Evolutionary conservation across 116 monocot genomes (phyloP).

Genomic region (Trichopus zeylanicus): DNA sequence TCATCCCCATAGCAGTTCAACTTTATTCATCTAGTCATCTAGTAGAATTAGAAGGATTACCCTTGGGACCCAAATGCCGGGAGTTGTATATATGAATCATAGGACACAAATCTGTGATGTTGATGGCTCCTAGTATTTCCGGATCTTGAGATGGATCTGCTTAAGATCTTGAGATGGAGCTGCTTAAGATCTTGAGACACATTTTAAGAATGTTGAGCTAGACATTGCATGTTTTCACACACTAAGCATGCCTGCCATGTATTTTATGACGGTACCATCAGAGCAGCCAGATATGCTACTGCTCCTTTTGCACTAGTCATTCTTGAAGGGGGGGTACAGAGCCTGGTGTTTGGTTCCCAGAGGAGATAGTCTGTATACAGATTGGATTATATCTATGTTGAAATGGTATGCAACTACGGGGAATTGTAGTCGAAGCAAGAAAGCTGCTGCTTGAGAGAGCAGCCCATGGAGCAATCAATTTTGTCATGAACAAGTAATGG

Average conservation of each 20-base stretch:
- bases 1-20: too few species aligned
- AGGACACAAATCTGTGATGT: too few species aligned
- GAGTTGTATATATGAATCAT: too few species aligned
- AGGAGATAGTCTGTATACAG: constrained; percentile 41
- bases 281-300: constrained; percentile 59
- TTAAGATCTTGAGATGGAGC: too few species aligned
- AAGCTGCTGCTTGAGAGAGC: constrained; percentile 65
- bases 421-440: constrained; percentile 70
- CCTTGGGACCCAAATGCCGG: too few species aligned
- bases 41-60: too few species aligned
- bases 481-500: constrained; percentile 76
- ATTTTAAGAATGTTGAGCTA: too few species aligned
- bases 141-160: too few species aligned
- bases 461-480: constrained; percentile 62
- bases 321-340: constrained; percentile 84
- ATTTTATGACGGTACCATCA: constrained; percentile 9
- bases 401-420: constrained; percentile 48
- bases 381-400: background rate
- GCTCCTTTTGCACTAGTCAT: constrained; percentile 85
- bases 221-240: too few species aligned
- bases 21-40: too few species aligned
- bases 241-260: background rate
- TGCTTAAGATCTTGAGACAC: too few species aligned
- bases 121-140: too few species aligned
- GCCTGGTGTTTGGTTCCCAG: constrained; percentile 96